Evolutionary conservation across 495 filamentous ascomycete genomes (phyloP).

Genomic region (Paragyromitra xinjiangensis): DNA sequence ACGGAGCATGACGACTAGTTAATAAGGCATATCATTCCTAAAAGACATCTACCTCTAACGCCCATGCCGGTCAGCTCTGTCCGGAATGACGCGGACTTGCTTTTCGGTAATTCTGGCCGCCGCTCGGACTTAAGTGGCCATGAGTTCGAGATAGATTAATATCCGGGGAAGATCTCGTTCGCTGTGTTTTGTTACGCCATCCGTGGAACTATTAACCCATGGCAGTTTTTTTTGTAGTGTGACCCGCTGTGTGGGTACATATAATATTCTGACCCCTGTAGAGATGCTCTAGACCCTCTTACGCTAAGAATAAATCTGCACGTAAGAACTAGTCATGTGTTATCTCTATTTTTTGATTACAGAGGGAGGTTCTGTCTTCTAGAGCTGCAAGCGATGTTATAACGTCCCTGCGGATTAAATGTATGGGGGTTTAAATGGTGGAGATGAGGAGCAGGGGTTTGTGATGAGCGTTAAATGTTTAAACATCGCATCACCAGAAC

Average conservation of each 20-base stretch:
- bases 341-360: neutral
- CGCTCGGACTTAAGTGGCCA: neutral
- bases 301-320: too few species aligned
- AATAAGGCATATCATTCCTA: neutral
- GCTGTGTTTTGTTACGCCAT: neutral
- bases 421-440: too few species aligned
- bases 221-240: neutral
- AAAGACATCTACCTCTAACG: neutral
- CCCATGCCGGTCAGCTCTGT: neutral
- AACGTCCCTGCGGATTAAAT: too few species aligned
- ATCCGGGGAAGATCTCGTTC: neutral
- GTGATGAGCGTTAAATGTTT: too few species aligned
- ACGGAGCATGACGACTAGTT: neutral
- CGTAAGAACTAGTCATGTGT: neutral
- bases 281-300: neutral
- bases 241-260: too few species aligned
- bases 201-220: neutral
- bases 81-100: neutral
- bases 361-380: too few species aligned
- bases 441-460: too few species aligned
- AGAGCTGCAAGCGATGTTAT: too few species aligned
- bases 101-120: neutral
- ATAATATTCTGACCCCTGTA: neutral
- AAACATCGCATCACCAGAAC: neutral
- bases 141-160: slow-evolving; percentile 3